phyloP scores from a whole-genome alignment of 192 early-diverging fungal species.

The Rhizophagus sp. region DNA sequence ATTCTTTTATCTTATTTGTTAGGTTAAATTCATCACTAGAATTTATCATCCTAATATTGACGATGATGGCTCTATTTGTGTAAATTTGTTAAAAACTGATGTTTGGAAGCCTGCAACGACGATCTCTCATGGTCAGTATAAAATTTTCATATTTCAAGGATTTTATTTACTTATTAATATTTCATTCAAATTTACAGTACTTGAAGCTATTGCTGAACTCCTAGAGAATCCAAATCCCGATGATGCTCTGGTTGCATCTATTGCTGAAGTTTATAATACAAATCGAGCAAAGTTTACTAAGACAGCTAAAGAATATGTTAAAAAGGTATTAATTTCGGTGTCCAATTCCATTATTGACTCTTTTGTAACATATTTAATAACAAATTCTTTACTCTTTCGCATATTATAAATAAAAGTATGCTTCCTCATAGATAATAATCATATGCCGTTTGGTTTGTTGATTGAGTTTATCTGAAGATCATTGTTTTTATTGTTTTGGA shows the following conservation, averaged over 20 bases:
- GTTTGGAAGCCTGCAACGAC: constrained; percentile 86
- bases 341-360: neutral
- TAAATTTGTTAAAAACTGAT: constrained; percentile 74
- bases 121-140: constrained; percentile 54
- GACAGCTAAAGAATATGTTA: constrained; percentile 72
- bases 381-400: neutral
- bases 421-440: neutral
- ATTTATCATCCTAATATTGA: constrained; percentile 86
- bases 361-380: neutral
- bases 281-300: constrained; percentile 65
- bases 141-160: neutral
- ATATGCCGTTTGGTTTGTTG: too few species aligned
- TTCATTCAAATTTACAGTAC: constrained; percentile 42
- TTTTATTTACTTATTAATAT: neutral
- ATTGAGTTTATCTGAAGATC: too few species aligned
- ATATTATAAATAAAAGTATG: neutral
- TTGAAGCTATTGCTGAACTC: constrained; percentile 61
- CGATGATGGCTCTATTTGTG: constrained; percentile 79
- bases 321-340: constrained; percentile 49
- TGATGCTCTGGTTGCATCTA: constrained; percentile 72
- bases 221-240: constrained; percentile 80
- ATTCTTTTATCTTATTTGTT: neutral
- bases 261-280: constrained; percentile 72
- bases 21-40: constrained; percentile 61
- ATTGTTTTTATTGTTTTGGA: too few species aligned